Evolutionary conservation across 352 stramenopile species (phyloP).

Genomic region (Saprolegnia diclina): DNA sequence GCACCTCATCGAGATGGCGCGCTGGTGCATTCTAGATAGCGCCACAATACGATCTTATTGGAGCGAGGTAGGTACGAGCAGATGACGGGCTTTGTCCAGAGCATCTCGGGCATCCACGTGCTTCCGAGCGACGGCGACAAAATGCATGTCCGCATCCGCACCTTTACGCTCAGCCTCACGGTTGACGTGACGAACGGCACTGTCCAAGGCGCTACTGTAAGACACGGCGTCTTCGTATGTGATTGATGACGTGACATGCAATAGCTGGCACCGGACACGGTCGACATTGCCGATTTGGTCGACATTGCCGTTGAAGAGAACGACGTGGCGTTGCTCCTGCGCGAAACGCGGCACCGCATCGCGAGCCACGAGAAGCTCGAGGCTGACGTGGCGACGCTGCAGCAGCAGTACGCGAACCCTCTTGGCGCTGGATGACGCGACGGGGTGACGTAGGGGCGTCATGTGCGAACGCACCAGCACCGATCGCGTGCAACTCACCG

Average conservation of each 20-base stretch:
- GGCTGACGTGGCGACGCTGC: conserved; percentile 4
- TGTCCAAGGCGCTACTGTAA: not conserved
- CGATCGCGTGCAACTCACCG: not conserved
- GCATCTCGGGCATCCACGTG: not conserved
- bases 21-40: not conserved
- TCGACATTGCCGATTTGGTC: conserved; percentile 18
- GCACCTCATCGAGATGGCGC: not conserved
- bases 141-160: not conserved
- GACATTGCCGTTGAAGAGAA: conserved; percentile 17
- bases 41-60: not conserved
- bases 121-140: not conserved
- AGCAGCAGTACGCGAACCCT: not conserved
- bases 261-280: not conserved
- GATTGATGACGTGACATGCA: not conserved
- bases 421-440: no score
- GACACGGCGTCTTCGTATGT: not conserved
- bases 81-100: conserved; percentile 1
- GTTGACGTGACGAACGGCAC: not conserved
- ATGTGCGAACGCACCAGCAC: not conserved
- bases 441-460: not conserved
- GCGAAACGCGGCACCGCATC: not conserved
- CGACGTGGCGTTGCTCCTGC: conserved; percentile 14
- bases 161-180: not conserved
- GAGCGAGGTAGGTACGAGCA: not conserved
- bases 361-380: conserved; percentile 2